phyloP scores from a whole-genome alignment of 441 rosid species.

The Erodium trifolium region DNA sequence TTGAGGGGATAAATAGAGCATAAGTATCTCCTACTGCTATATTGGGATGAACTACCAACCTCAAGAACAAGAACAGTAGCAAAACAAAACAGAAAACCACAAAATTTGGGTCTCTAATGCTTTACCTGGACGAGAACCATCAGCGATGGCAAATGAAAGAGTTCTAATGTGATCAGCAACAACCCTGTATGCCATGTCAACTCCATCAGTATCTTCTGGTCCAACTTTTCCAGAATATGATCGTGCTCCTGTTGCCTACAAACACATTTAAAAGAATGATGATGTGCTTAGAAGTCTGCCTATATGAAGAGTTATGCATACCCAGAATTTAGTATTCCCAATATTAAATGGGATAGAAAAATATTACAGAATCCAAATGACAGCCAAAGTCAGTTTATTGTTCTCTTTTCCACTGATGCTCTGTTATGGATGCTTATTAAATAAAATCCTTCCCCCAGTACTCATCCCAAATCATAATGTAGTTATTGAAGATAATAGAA shows the following conservation, averaged over 20 bases:
- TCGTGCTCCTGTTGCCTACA: constrained; percentile 73
- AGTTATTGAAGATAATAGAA: not conserved
- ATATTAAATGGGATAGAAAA: not conserved
- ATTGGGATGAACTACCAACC: not conserved
- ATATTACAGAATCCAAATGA: not conserved
- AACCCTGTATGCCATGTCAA: constrained; percentile 99
- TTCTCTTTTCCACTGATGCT: not conserved
- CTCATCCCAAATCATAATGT: not conserved
- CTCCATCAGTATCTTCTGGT: constrained; percentile 59
- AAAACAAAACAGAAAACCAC: not conserved
- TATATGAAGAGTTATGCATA: not conserved
- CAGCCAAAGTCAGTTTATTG: not conserved
- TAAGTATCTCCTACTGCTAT: not conserved
- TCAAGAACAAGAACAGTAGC: not conserved
- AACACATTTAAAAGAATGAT: not conserved
- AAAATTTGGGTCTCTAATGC: constrained; percentile 2
- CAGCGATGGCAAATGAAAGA: constrained; percentile 91
- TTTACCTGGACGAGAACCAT: constrained; percentile 97
- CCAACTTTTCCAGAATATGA: constrained; percentile 96
- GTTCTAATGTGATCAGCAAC: constrained; percentile 98
- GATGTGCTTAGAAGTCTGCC: not conserved
- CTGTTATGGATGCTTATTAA: not conserved
- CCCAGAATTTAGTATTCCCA: not conserved
- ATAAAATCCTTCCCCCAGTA: not conserved
- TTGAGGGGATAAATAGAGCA: not conserved